phyloP scores from a whole-genome alignment of 1,284 basidiomycete species.

The Porphyrellus sp. region DNA sequence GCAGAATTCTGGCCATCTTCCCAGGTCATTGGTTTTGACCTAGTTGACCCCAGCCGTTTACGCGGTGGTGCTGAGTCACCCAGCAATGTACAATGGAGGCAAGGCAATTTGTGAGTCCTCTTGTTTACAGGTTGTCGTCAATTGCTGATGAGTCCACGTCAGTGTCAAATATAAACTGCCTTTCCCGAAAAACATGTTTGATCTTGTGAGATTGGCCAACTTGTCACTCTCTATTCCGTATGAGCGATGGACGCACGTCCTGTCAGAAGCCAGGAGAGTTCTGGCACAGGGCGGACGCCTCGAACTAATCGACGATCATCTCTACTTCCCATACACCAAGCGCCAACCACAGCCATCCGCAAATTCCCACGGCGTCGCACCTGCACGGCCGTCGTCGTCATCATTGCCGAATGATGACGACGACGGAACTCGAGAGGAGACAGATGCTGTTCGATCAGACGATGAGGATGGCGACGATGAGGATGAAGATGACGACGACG shows the following conservation, averaged over 20 bases:
- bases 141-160: constrained; percentile 14
- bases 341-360: constrained; percentile 15
- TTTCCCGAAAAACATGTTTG: constrained; percentile 59
- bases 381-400: constrained; percentile 9
- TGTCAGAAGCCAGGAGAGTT: constrained; percentile 59
- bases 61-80: constrained; percentile 30
- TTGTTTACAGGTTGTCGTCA: neutral
- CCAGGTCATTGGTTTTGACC: constrained; percentile 60
- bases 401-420: constrained; percentile 17
- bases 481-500: constrained; percentile 11
- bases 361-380: constrained; percentile 2
- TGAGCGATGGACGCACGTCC: constrained; percentile 53
- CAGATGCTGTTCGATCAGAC: constrained; percentile 5
- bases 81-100: constrained; percentile 53
- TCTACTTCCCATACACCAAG: constrained; percentile 56
- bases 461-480: constrained; percentile 11
- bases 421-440: constrained; percentile 1
- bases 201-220: constrained; percentile 68
- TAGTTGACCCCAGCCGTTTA: constrained; percentile 50
- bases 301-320: constrained; percentile 69
- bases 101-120: constrained; percentile 62
- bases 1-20: constrained; percentile 56
- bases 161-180: constrained; percentile 57
- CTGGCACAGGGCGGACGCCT: constrained; percentile 58
- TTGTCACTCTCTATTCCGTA: constrained; percentile 58